Base-by-base conservation (phyloP, 1,284 basidiomycete genomes). In the Bondarzewia mesenterica region DNA sequence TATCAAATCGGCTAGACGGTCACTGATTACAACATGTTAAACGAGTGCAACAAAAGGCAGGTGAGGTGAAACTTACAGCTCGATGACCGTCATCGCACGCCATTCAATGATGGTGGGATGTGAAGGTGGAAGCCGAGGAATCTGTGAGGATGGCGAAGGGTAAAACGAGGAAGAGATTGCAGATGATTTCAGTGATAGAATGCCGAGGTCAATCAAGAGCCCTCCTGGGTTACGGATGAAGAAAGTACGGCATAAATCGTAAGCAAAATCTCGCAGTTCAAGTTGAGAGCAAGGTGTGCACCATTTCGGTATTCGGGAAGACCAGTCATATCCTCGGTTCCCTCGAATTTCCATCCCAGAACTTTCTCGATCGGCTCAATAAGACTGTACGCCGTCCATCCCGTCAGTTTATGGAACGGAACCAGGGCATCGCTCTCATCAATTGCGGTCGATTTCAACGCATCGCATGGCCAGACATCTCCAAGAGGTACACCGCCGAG, bases 71-170 rank as follows among this genome's bases (percentile, higher is more conserved):
- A 72, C 85, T 58, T 59, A 92, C 90, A 98, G 73, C 59, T 87
- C 80, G 51, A 96, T 86, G 35, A 98, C 89, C 0, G 94, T 97
- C 73, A 96, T 77, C 0, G 93, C 93, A 47, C 95, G 74, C 93
- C 94, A 96, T 68, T 98, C 94, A 37, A 97, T 83, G 46, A 98
- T 84, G 4, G 92, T 92, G 0, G 92, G 89, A 61, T 94, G 90
- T 0, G 85, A 85, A 0, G 89, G 76, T 14, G 73, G 64, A 35
- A 89, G 70, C 39, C 76, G 75, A 12, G 86, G 80, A 48, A 92
- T 70, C 26, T 73, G 65, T 18, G 80, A 70, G 29, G 66, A 62
- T 0, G 71, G 57, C 48, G 80, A 68, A 2, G 75, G 63, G 52
- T 67, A 71, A 52, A 66, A 59, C 7, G 63, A 64, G 3, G 62